Evolutionary conservation across 2,329 filamentous ascomycete genomes (phyloP), one percentile per base, ranked within the genome.

Genomic region (Colletotrichum sojae): DNA sequence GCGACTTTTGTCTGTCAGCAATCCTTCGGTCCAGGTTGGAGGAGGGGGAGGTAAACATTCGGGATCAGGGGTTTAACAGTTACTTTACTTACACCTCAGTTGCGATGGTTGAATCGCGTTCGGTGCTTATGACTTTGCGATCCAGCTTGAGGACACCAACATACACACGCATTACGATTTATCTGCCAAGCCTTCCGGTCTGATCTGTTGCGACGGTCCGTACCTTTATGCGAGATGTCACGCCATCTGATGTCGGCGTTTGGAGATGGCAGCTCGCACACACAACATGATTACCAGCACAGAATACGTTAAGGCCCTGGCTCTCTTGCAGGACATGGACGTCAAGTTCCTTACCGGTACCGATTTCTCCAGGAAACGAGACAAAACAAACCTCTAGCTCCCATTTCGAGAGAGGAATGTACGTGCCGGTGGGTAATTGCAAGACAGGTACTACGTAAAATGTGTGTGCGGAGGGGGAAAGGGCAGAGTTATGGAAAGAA

Each of bases 191-290:
- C 8, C 13, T 5, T 43, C 40, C 16, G 18, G 31, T 64, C 62
- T 40, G n/a, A 58, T 52, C 16, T 64, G 31, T 36, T 15, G 40
- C 40, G 16, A 16, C 40, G 15, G 40, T 36, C 31, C 9, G 15
- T 55, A 60, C 63, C 36, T 36, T 31, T 36, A 54, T 27, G 36
- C 25, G 48, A 36, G 36, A 45, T 25, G 59, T 18, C 43, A 31
- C 66, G 62, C 51, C 62, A 59, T 66, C 62, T 52, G 62, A 66
- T 60, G 55, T 60, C 15, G 20, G 10, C 27, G 9, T 55, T 51
- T 45, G 16, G 10, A 36, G 31, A 46, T 60, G 39, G 53, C 49
- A 25, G 31, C 22, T 22, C 43, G 31, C n/a, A 15, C 48, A n/a
- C n/a, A 15, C 27, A 52, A 52, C 48, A 49, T 40, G 39, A 64